Percentiles rank a stretch among this genome's conserved stretches.
Evolutionary conservation across 106 monocot genomes (phyloP).

Genomic region (Vanilla planifolia): DNA sequence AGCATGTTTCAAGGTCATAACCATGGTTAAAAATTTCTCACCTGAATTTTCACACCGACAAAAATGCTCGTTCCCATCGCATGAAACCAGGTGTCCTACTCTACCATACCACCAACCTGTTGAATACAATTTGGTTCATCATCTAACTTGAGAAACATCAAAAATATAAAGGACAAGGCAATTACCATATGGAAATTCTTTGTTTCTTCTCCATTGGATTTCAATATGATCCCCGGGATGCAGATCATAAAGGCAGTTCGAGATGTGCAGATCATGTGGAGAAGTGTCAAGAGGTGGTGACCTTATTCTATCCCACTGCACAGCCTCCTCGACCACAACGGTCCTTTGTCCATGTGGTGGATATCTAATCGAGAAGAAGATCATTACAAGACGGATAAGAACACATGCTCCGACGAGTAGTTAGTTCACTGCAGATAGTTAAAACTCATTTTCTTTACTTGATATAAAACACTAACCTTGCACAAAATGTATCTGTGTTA

Average conservation of each 20-base stretch:
- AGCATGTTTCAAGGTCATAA: too few relatives aligned
- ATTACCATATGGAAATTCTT: constrained; percentile 60
- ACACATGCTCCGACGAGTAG: too few relatives aligned
- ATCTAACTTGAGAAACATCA: neutral
- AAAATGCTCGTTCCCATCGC: constrained; percentile 31
- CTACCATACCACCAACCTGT: constrained; percentile 65
- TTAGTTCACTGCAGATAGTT: neutral
- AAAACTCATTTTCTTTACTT: neutral
- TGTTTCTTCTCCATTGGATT: constrained; percentile 67
- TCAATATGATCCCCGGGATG: constrained; percentile 57
- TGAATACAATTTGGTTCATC: neutral
- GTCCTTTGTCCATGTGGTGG: constrained; percentile 44
- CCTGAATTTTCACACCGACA: constrained; percentile 37
- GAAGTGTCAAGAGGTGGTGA: constrained; percentile 38
- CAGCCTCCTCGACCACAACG: constrained; percentile 39
- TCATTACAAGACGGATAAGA: neutral
- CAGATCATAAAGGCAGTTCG: constrained; percentile 43
- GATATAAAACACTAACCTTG: constrained; percentile 31
- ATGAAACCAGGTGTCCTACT: constrained; percentile 40
- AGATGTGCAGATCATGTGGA: constrained; percentile 44
- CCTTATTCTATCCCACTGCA: constrained; percentile 53
- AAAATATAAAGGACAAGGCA: neutral
- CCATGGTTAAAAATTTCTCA: constrained; percentile 11
- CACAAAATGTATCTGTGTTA: constrained; percentile 56
- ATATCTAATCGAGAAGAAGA: constrained; percentile 17